Evolutionary conservation across 2,329 filamentous ascomycete species (phyloP).

Genomic region (Elsinoe batatas): DNA sequence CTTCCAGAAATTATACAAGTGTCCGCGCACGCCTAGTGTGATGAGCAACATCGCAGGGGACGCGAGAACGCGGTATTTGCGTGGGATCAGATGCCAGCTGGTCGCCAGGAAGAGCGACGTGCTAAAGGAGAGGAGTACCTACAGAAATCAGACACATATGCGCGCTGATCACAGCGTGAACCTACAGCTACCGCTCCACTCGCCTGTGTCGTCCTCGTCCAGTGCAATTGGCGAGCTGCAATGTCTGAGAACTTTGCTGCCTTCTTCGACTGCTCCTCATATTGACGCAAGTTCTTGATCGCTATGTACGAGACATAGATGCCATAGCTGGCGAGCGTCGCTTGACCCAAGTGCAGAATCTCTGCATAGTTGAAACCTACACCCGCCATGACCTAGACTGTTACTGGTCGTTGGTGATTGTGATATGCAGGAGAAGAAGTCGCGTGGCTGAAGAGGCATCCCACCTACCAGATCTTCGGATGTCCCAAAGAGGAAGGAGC

Average conservation of each 20-base stretch:
- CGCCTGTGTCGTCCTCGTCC: slow-evolving; percentile 37
- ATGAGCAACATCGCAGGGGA: slow-evolving; percentile 23
- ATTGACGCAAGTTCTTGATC: slow-evolving; percentile 36
- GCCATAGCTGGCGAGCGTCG: slow-evolving; percentile 34
- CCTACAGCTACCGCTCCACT: slow-evolving; percentile 32
- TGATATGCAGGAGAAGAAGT: neutral
- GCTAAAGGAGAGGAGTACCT: slow-evolving; percentile 5
- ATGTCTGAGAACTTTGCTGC: slow-evolving; percentile 37
- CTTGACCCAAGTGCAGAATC: slow-evolving; percentile 31
- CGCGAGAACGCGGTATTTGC: slow-evolving; percentile 12
- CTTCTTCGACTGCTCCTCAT: slow-evolving; percentile 37
- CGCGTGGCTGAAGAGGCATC: neutral
- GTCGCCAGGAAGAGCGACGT: slow-evolving; percentile 13
- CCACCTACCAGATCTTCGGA: neutral
- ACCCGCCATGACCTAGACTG: slow-evolving; percentile 13
- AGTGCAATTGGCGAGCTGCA: slow-evolving; percentile 34
- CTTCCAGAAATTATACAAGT: slow-evolving; percentile 29
- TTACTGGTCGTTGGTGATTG: neutral
- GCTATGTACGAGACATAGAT: slow-evolving; percentile 34
- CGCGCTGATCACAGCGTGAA: neutral
- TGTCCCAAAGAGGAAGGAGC: slow-evolving; percentile 5
- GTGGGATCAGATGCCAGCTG: neutral
- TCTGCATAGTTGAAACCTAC: slow-evolving; percentile 7
- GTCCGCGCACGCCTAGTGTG: slow-evolving; percentile 22
- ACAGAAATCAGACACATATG: neutral